Evolutionary conservation across 176 grass and related monocot genomes (phyloP), one percentile per base, ranked within the genome.

Genomic region (Phragmites australis): DNA sequence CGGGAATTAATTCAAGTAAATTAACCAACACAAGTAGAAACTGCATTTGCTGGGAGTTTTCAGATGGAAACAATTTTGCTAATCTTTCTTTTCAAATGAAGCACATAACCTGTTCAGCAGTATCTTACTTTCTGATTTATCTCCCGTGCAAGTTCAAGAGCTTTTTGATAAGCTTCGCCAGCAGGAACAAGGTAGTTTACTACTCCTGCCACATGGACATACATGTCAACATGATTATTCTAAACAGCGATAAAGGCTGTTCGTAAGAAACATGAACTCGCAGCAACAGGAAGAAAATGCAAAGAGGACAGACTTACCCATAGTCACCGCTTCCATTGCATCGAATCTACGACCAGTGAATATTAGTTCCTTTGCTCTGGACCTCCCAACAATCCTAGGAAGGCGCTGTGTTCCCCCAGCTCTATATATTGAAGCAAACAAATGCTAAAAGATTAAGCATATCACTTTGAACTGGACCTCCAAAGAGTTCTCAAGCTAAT

Each of bases 351-450:
- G 88, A 3, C 88, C 93, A 27, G 93, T 99, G 83, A 95, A 90
- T 91, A 95, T 99, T 37, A 95, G 80, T 58, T 99, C 96, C 77
- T 95, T 99, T 47, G 96, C 96, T 81, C 81, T 86, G 43, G 88
- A 82, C 52, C 62, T 91, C 76, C 96, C 96, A 68, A 95, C 86
- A 68, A 99, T 88, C 80, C 96, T 91, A 69, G 96, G 92, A 87
- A 99, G 88, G 32, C 90, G 90, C 22, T 95, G 96, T 21, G 92
- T 99, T 16, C 93, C 92, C 37, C 96, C 92, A 71, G 93, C 96
- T 84, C 92, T 99, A 62, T 21, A 82, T 74, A 77, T 84, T 62
- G 48, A 25, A 81, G 34, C 45, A 85, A 59, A 84, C 53, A 41
- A 32, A 27, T 67, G 34, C 67, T 86, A 81, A 63, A 6, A 80